A percentile compares a stretch with the other conserved stretches of the same genome.
Evolutionary conservation across 768 basidiomycete species (phyloP).

Genomic region (Termitomyces sp.): DNA sequence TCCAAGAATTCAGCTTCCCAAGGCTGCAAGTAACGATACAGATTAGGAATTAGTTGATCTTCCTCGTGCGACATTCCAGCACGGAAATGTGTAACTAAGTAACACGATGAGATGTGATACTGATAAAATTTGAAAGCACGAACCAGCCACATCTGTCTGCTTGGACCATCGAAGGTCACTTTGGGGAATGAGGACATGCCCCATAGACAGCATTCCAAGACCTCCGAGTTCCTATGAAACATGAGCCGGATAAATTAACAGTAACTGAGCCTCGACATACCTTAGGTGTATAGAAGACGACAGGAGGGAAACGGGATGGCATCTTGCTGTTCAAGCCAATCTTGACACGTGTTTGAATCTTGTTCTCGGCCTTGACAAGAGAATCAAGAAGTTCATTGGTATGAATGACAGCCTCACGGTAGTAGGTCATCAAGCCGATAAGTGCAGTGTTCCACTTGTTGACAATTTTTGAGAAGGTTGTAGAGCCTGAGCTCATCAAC

Average conservation of each 20-base stretch:
- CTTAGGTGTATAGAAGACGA: conserved; percentile 95
- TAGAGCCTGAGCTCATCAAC: conserved; percentile 97
- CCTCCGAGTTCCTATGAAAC: conserved; percentile 80
- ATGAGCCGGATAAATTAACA: not conserved
- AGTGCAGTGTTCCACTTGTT: conserved; percentile 98
- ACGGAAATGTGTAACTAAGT: conserved; percentile 92
- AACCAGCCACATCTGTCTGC: conserved; percentile 92
- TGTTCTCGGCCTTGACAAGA: conserved; percentile 98
- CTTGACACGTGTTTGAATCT: conserved; percentile 99
- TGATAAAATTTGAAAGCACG: conserved; percentile 9
- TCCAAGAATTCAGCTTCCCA: conserved; percentile 99
- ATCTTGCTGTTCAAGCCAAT: conserved; percentile 99
- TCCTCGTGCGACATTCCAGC: conserved; percentile 98
- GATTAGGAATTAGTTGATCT: conserved; percentile 92
- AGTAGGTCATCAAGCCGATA: conserved; percentile 97
- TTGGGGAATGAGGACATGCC: conserved; percentile 97
- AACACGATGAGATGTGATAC: not conserved
- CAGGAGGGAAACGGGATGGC: conserved; percentile 98
- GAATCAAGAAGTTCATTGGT: conserved; percentile 95
- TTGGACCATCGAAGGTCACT: conserved; percentile 98
- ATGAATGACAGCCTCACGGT: conserved; percentile 96
- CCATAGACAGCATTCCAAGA: conserved; percentile 99
- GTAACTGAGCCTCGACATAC: conserved; percentile 25
- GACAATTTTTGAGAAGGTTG: conserved; percentile 98
- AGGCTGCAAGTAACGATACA: conserved; percentile 95